Evolutionary conservation across 108 stramenopile species (phyloP).

Genomic region (Mayamaea pseudoterrestris): DNA sequence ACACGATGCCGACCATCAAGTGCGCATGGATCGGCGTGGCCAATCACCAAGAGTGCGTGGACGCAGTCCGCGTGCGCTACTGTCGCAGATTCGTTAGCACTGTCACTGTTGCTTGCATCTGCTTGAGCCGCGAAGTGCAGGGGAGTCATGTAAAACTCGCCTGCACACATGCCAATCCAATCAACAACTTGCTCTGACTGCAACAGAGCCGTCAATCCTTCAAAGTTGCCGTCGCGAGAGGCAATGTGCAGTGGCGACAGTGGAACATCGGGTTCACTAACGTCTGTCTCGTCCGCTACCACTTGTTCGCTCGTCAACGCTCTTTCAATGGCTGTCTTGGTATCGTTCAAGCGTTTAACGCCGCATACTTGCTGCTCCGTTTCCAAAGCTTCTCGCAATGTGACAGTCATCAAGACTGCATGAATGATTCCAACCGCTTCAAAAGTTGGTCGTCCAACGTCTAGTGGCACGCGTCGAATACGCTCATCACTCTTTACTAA

Average conservation of each 20-base stretch:
- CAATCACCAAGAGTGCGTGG: constrained; percentile 37
- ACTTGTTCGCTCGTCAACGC: not conserved
- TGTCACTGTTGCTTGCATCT: not conserved
- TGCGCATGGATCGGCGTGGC: constrained; percentile 59
- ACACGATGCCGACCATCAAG: constrained; percentile 45
- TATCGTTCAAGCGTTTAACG: not conserved
- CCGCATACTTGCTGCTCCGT: no score
- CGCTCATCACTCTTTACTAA: constrained; percentile 7
- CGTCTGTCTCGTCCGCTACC: constrained; percentile 8
- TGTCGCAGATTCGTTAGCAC: constrained; percentile 6
- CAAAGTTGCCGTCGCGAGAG: constrained; percentile 41
- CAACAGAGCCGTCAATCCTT: constrained; percentile 26
- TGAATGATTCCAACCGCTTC: constrained; percentile 20
- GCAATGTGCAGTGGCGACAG: constrained; percentile 51
- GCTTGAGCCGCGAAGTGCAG: constrained; percentile 48
- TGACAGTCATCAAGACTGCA: constrained; percentile 27
- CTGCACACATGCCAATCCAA: no score
- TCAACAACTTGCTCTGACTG: not conserved
- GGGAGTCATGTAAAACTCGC: constrained; percentile 38
- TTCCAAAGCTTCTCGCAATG: constrained; percentile 12
- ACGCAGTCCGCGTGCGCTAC: constrained; percentile 21
- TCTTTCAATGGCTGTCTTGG: not conserved
- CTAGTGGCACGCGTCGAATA: constrained; percentile 62
- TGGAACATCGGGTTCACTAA: constrained; percentile 18
- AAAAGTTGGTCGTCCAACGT: constrained; percentile 63